phyloP scores from a whole-genome alignment of 306 rosid genomes.

The Rubus idaeus region DNA sequence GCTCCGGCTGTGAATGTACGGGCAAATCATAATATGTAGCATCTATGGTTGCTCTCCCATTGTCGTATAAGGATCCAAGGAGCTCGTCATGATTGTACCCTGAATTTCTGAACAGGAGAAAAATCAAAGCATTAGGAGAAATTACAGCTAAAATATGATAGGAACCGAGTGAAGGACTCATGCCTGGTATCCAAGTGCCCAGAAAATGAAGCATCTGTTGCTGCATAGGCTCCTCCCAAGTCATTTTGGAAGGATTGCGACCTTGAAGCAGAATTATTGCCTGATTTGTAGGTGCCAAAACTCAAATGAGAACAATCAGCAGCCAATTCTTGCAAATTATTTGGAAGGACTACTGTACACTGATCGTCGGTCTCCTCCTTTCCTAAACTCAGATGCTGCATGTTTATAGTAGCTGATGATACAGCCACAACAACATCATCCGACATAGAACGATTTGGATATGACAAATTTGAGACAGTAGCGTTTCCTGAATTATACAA shows the following conservation, averaged over 20 bases:
- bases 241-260: constrained; percentile 32
- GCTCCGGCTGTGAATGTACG: constrained; percentile 38
- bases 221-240: constrained; percentile 37
- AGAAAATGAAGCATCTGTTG: constrained; percentile 34
- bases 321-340: constrained; percentile 51
- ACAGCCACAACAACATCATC: constrained; percentile 32
- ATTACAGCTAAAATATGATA: constrained; percentile 18
- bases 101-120: constrained; percentile 31
- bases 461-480: constrained; percentile 13
- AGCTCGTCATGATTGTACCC: constrained; percentile 31
- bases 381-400: constrained; percentile 40
- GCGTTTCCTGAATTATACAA: constrained; percentile 17
- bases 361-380: constrained; percentile 36
- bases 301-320: constrained; percentile 71
- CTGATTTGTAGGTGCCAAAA: constrained; percentile 59
- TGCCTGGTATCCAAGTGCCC: constrained; percentile 45
- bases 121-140: constrained; percentile 20
- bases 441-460: constrained; percentile 22
- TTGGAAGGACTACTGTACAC: constrained; percentile 51
- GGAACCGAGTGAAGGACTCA: constrained; percentile 24
- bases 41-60: constrained; percentile 26
- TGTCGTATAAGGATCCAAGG: constrained; percentile 33
- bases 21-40: constrained; percentile 34
- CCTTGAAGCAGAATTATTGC: constrained; percentile 35
- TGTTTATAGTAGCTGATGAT: constrained; percentile 40